Conservation (phyloP, 768 basidiomycete species). For the Piloderma croceum region DNA sequence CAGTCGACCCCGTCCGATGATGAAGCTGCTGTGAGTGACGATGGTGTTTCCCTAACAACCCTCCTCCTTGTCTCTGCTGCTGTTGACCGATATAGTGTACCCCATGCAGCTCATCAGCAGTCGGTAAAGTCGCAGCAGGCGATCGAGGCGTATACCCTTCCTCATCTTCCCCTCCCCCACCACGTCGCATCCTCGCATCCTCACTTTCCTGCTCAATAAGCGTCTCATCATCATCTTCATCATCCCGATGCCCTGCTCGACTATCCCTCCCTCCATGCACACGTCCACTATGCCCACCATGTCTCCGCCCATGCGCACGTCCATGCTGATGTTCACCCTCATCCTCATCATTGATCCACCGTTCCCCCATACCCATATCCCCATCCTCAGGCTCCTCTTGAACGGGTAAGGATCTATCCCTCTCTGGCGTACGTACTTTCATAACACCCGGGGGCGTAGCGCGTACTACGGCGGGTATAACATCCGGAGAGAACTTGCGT, state of each 20-base stretch:
- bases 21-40: neutral
- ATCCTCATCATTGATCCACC: constrained; percentile 11
- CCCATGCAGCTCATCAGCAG: constrained; percentile 34
- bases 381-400: constrained; percentile 77
- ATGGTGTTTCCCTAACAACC: no score
- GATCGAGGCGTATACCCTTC: constrained; percentile 66
- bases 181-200: constrained; percentile 27
- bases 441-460: constrained; percentile 48
- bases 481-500: constrained; percentile 33
- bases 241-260: constrained; percentile 33
- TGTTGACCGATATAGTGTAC: neutral
- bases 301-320: no score
- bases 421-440: constrained; percentile 51
- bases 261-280: constrained; percentile 29
- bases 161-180: constrained; percentile 36
- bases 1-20: constrained; percentile 51
- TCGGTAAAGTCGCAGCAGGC: constrained; percentile 54
- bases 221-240: constrained; percentile 44
- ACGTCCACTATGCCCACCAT: no score
- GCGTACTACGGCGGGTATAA: constrained; percentile 30
- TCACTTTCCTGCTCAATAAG: constrained; percentile 36
- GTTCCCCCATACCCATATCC: constrained; percentile 24
- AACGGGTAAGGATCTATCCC: constrained; percentile 70
- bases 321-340: constrained; percentile 30
- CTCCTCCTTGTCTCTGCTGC: no score